Base-by-base conservation (phyloP, 192 early-diverging fungal genomes). In the Backusella sp. region DNA sequence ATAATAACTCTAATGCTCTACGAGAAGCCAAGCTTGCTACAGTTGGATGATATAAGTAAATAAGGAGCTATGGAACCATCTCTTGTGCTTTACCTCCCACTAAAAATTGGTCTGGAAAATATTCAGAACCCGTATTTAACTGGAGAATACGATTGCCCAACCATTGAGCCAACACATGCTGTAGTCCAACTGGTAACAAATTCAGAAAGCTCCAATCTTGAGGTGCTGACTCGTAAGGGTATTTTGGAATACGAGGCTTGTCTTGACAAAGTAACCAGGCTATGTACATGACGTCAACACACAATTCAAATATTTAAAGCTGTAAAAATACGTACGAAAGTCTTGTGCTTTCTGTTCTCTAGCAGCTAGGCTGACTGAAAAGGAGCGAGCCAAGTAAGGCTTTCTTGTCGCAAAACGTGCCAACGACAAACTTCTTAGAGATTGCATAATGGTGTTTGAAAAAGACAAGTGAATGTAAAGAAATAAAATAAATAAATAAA, bases 101-200 rank as follows among this genome's bases (percentile, higher is more conserved):
- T 41, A 86, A 77, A 62, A 86, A 86, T 72, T 86, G 85, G 12
- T 86, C 83, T 11, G 85, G 85, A 74, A 74, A 86, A 76, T 86
- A 84, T 30, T 80, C 76, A 19, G 76, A 52, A 0, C 83, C 82
- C 0, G 83, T 86, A 32, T 86, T 86, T 19, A 82, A 73, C 6
- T 79, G 76, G 41, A 86, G 76, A 76, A 86, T 83, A 23, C 85
- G 65, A 41, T 79, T 80, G 17, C 83, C 82, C 21, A 84, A 68
- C 9, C 72, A 84, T 75, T 84, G 84, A 37, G 79, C 75, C 65
- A 86, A 67, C 34, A 74, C 68, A 56, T 83, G 80, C 39, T 86
- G 85, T 30, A 83, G 68, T 21, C 76, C 79, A 8, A 72, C 44
- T 41, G 85, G 85, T 19, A 86, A 52, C 34, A 77, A 65, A 68